These are phyloP conservation scores for Wickerhamomyces silvicola DNA, from an alignment of 805 yeast species.

Conservation along the genomic window DNA sequence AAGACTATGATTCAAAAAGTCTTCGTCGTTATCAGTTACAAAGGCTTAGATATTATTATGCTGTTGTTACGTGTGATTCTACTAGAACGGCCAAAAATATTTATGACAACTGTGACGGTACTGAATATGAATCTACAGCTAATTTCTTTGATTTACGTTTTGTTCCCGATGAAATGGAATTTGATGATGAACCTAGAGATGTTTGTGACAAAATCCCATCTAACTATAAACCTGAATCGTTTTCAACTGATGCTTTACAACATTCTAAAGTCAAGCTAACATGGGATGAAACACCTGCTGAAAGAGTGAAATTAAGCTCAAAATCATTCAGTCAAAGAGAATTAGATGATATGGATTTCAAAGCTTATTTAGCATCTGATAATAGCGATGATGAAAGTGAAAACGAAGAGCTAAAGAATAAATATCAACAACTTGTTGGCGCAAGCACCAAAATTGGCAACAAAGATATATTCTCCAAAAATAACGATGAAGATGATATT, in stretches of 20 bases:
- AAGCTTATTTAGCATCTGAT: slow-evolving; percentile 85
- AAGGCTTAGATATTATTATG: slow-evolving; percentile 87
- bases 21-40: slow-evolving; percentile 89
- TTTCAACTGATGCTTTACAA: slow-evolving; percentile 92
- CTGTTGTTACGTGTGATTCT: slow-evolving; percentile 78
- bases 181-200: slow-evolving; percentile 74
- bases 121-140: slow-evolving; percentile 94
- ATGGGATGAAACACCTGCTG: slow-evolving; percentile 98
- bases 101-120: slow-evolving; percentile 85
- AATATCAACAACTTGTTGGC: slow-evolving; percentile 55
- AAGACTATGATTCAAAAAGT: slow-evolving; percentile 78
- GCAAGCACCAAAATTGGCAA: slow-evolving; percentile 29
- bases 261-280: slow-evolving; percentile 94
- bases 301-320: slow-evolving; percentile 67
- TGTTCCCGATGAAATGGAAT: slow-evolving; percentile 88
- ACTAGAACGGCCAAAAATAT: slow-evolving; percentile 65
- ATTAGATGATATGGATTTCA: slow-evolving; percentile 83
- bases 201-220: slow-evolving; percentile 65
- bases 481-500: slow-evolving; percentile 50
- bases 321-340: slow-evolving; percentile 85
- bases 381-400: slow-evolving; percentile 49
- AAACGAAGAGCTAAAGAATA: slow-evolving; percentile 37
- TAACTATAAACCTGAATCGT: slow-evolving; percentile 69
- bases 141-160: slow-evolving; percentile 89
- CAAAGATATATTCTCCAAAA: slow-evolving; percentile 28